Percentiles rank a stretch among this genome's conserved stretches.
These are phyloP conservation scores for Neurospora tetraspora DNA, from an alignment of 495 filamentous ascomycete species.

Conservation along the genomic window DNA sequence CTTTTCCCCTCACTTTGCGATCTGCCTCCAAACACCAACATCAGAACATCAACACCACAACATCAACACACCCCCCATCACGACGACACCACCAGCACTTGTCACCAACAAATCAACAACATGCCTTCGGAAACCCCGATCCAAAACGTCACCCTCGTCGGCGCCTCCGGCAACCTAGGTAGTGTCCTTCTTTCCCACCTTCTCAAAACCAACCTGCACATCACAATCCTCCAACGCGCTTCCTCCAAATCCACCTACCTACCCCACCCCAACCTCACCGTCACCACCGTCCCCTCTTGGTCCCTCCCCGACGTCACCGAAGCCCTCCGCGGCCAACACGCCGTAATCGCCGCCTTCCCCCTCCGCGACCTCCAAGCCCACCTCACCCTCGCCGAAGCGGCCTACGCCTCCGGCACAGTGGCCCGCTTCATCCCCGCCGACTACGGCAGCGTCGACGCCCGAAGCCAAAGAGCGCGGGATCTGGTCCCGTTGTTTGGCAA, in stretches of 20 bases:
- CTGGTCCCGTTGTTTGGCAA: slow-evolving; percentile 22
- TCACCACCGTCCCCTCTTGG: slow-evolving; percentile 8
- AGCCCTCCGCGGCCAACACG: slow-evolving; percentile 10
- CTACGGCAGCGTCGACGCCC: slow-evolving; percentile 33
- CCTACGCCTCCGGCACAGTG: slow-evolving; percentile 32
- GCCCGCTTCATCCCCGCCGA: slow-evolving; percentile 45
- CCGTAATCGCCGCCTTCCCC: slow-evolving; percentile 23
- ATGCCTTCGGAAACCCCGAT: neutral
- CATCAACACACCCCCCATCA: neutral
- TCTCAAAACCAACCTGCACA: slow-evolving; percentile 16
- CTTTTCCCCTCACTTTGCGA: neutral
- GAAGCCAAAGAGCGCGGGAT: slow-evolving; percentile 28
- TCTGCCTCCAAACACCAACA: neutral
- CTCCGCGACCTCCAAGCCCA: slow-evolving; percentile 23
- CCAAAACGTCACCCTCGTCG: slow-evolving; percentile 19
- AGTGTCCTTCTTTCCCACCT: slow-evolving; percentile 26
- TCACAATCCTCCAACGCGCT: slow-evolving; percentile 29
- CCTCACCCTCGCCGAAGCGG: slow-evolving; percentile 38
- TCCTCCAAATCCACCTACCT: slow-evolving; percentile 9
- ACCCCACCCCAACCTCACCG: slow-evolving; percentile 2
- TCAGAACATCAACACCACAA: neutral
- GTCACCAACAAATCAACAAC: neutral
- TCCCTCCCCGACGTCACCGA: slow-evolving; percentile 2
- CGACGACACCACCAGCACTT: neutral
- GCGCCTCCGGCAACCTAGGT: slow-evolving; percentile 32